Evolutionary conservation across 768 basidiomycete species (phyloP), one percentile per base, ranked within the genome.

Genomic region (Vishniacozyma victoriae): DNA sequence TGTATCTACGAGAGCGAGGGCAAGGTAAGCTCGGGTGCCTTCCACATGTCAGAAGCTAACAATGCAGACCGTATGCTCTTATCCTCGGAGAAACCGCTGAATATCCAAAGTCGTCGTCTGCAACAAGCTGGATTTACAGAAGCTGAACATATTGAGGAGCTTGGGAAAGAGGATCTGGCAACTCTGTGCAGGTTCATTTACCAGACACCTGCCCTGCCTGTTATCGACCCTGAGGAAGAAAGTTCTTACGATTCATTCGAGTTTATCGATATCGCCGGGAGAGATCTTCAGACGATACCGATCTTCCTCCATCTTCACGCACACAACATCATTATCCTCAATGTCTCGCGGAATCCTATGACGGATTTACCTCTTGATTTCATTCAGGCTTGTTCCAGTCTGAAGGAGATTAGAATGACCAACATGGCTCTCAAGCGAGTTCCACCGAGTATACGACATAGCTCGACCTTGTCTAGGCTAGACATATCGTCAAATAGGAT

Each of bases 351-450:
- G 36, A 99, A 97, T 67, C 90, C 92, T 2, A 88, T 93, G 80
- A 79, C 92, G 46, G 92, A 97, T 70, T 85, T 97, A 27, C 95
- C 93, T 0, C 82, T 89, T 41, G 95, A 97, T 72, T 99, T 99
- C 67, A 84, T 95, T 48, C 87, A 95, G 71, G 81, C 84, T 4
- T 93, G 90, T 65, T 80, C 80, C 1, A 79, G 77, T 4, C 79
- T 99, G 7, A 82, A 84, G 48, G 91, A 95, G 60, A 80, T 99
- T 35, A 81, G 84, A 6, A 76, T 99, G 33, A 83, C 85, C 9
- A 82, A 87, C 56, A 93, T 93, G 86, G 87, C 87, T 12, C 85
- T 96, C 79, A 95, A 93, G 73, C 84, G 85, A 54, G 85, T 96
- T 0, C 95, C 95, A 0, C 81, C 81, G 45, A 85, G 82, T 49